Evolutionary conservation across 139 green algal species (phyloP), one percentile per base, ranked within the genome.

Genomic region (Desmodesmus armatus): DNA sequence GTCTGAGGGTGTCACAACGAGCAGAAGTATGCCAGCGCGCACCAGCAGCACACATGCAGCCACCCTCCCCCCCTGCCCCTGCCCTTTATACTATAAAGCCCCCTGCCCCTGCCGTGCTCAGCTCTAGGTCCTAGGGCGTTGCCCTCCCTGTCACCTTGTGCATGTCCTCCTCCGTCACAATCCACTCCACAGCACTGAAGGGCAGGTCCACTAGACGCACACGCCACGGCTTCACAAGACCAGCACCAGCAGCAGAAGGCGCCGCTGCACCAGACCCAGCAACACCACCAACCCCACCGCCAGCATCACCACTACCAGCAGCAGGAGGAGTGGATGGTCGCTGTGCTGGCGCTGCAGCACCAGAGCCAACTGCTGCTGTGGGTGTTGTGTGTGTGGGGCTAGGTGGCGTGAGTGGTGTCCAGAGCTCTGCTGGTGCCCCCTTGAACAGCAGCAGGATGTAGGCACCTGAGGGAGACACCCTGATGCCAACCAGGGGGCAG

Each of bases 161-260:
- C 41, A 66, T n/a, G 44, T 83, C 83, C 37, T 84, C 63, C 29
- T 69, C 71, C 15, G 90, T 85, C 19, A 90, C 79, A 63, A 94
- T 79, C 95, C 95, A 98, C 83, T 97, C 95, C 29, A 96, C 93
- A 31, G 93, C 88, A 7, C 89, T 93, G 88, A 97, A 96, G 23
- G 91, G 91, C 39, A 96, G 88, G 85, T 97, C 93, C n/a, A 97
- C 83, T 58, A 96, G 85, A 9, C 94, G 83, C 33, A 97, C 73
- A 0, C 94, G 87, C n/a, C 62, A 70, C 19, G 94, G 91, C 53
- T 40, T 51, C 7, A n/a, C 3, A 35, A 60, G 29, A 21, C 35
- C 77, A 66, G 2, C 66, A 44, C 37, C 29, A 47, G 17, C 62
- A 40, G n/a, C 43, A 76, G n/a, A 39, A 40, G 23, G 2, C 21